phyloP scores from a whole-genome alignment of 768 basidiomycete species.

The Rubroboletus satanas region DNA sequence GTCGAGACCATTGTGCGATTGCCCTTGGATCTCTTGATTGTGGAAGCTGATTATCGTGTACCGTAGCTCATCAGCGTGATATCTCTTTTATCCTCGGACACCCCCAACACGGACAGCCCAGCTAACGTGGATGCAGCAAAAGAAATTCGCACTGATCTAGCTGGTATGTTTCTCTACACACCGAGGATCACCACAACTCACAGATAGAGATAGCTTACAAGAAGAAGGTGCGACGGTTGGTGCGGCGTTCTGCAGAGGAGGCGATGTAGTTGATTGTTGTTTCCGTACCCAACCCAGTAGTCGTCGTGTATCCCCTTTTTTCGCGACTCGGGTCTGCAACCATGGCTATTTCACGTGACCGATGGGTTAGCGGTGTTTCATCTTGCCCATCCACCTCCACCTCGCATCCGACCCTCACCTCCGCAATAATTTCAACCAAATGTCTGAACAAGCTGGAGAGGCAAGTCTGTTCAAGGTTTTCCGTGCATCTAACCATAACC shows the following conservation, averaged over 20 bases:
- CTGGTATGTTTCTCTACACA: slow-evolving; percentile 40
- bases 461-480: slow-evolving; percentile 28
- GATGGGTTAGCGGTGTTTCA: background rate
- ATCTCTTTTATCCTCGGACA: slow-evolving; percentile 89
- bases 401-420: background rate
- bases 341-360: slow-evolving; percentile 22
- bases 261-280: slow-evolving; percentile 56
- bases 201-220: slow-evolving; percentile 58
- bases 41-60: background rate
- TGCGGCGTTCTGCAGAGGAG: slow-evolving; percentile 84
- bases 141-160: slow-evolving; percentile 64
- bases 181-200: slow-evolving; percentile 10
- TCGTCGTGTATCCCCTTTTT: background rate
- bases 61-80: slow-evolving; percentile 91
- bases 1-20: slow-evolving; percentile 87
- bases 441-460: slow-evolving; percentile 43
- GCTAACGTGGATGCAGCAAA: slow-evolving; percentile 97
- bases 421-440: slow-evolving; percentile 11
- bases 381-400: slow-evolving; percentile 8
- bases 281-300: slow-evolving; percentile 2
- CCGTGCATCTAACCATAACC: slow-evolving; percentile 23
- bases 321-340: too few species aligned
- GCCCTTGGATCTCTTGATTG: background rate
- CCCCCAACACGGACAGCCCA: slow-evolving; percentile 87
- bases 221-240: slow-evolving; percentile 94